Base-by-base conservation (phyloP, 164 flowering plant species). In the Aristolochia contorta region DNA sequence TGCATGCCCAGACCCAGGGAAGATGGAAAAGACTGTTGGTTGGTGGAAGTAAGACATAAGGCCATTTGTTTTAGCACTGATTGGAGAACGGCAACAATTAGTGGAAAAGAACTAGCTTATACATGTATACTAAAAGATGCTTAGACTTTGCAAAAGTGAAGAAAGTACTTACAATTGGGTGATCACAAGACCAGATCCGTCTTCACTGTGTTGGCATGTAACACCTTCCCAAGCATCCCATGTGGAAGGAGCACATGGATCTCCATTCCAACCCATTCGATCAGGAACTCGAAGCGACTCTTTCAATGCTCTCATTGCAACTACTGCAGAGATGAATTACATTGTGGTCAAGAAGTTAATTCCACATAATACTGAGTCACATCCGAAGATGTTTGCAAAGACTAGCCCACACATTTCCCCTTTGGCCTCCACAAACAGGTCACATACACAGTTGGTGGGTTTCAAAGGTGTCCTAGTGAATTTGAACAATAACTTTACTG, bases 211-310 rank as follows among this genome's bases (percentile, higher is more conserved):
- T 66, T 64, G 80, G 71, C 99, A 94, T 33, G 96, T 85, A 78
- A 94, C 89, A 59, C 99, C 99, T 66, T 94, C 99, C 99, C 99
- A 94, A 65, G 97, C 96, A 83, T 94, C 97, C 99, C 97, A 94
- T 57, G 58, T 71, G 24, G 91, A 77, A 63, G 99, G 99, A 32
- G 97, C 93, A 78, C 99, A 94, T 16, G 99, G 99, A 74, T 94
- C 99, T 33, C 99, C 99, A 74, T 94, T 94, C 99, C 99, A 94
- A 58, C 99, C 99, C 99, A 94, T 94, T 77, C 99, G 79, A 57
- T 79, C 95, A 27, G 97, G 97, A 62, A 94, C 69, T n/a, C 77
- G 80, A 16, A 94, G 84, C 1, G 99, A 82, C 56, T 82, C 84
- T 65, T 89, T 94, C 72, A 94, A 63, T 56, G 93, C 89, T 68